These are phyloP conservation scores for Coemansia sp. DNA, from an alignment of 192 early-diverging fungal genomes.

Conservation along the genomic window DNA sequence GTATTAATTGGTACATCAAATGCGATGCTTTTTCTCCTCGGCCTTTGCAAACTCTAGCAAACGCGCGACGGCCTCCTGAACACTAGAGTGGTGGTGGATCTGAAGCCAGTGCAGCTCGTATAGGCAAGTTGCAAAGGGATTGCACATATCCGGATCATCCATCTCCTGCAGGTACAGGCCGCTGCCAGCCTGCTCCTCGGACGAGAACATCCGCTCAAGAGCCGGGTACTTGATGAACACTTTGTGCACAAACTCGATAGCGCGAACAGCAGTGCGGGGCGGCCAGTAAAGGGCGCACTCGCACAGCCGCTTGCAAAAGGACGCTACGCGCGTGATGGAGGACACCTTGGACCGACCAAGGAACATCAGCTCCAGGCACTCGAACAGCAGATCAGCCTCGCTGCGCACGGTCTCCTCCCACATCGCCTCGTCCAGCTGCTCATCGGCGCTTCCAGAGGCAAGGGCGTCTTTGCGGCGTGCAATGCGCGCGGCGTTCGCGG, in stretches of 20 bases:
- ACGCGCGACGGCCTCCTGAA: constrained; percentile 32
- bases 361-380: constrained; percentile 85
- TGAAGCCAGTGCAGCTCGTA: constrained; percentile 81
- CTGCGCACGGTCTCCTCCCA: constrained; percentile 58
- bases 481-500: constrained; percentile 20
- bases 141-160: constrained; percentile 92
- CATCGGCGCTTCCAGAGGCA: not conserved
- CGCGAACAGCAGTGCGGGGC: constrained; percentile 65
- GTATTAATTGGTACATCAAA: constrained; percentile 8
- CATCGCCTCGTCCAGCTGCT: constrained; percentile 39
- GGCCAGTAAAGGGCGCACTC: constrained; percentile 72
- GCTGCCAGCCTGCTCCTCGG: constrained; percentile 67
- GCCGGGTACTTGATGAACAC: constrained; percentile 58
- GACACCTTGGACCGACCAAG: constrained; percentile 70
- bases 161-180: constrained; percentile 77
- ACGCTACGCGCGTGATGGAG: constrained; percentile 75
- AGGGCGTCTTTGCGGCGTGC: constrained; percentile 11
- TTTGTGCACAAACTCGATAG: constrained; percentile 56
- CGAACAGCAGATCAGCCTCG: constrained; percentile 77
- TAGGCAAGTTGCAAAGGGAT: constrained; percentile 87
- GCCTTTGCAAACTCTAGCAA: constrained; percentile 39
- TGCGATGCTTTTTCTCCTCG: constrained; percentile 43
- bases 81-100: constrained; percentile 33
- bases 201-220: constrained; percentile 61
- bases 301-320: constrained; percentile 83